A percentile compares a stretch with the other conserved stretches of the same genome.
Conservation (phyloP, 768 basidiomycete species). For the Gymnopilus junonius region DNA sequence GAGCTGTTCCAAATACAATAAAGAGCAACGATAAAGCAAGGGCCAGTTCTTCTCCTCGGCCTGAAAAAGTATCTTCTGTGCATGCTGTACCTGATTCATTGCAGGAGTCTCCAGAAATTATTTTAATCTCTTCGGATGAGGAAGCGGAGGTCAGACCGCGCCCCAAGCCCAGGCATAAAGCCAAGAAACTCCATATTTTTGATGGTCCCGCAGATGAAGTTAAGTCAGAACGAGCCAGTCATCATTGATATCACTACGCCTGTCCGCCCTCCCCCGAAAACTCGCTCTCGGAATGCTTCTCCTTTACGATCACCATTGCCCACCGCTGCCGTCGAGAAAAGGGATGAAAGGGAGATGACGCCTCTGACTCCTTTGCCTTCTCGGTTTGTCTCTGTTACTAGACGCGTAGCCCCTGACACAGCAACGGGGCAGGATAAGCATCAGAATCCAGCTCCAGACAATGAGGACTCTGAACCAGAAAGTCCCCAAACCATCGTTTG, state of each 20-base stretch:
- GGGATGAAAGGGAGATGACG: background rate
- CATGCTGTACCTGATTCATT: background rate
- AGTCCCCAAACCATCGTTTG: constrained; percentile 2
- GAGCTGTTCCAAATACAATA: background rate
- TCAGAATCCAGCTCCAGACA: background rate
- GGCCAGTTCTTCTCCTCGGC: background rate
- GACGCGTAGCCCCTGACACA: background rate
- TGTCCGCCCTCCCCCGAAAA: background rate
- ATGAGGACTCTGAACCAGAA: background rate
- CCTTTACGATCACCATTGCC: background rate
- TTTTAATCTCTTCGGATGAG: constrained; percentile 17
- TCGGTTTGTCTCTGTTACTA: background rate
- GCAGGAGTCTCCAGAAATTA: constrained; percentile 4
- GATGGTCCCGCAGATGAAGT: background rate
- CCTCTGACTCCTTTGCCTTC: background rate
- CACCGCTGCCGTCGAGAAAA: too few relatives aligned
- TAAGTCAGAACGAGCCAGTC: background rate
- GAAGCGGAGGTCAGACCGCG: background rate
- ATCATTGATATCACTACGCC: constrained; percentile 1
- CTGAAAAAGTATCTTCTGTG: background rate
- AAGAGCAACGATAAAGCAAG: background rate
- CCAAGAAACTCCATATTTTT: background rate
- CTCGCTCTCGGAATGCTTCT: background rate
- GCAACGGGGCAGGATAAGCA: background rate
- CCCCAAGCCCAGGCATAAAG: background rate